Base-by-base conservation (phyloP, 1,284 basidiomycete genomes). In the Volvariella volvacea region DNA sequence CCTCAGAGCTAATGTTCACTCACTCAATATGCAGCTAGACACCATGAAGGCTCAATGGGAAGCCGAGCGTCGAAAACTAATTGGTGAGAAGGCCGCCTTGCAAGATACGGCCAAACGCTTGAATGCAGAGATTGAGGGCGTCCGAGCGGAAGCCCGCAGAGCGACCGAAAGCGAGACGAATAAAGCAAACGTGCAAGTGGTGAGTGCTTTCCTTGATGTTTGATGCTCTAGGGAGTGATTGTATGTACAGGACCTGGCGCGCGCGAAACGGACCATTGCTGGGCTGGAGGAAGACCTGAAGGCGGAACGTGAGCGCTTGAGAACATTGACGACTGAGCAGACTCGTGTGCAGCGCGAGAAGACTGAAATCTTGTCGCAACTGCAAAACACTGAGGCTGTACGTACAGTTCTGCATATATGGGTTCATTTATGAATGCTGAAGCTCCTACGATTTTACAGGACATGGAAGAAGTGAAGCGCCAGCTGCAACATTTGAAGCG, bases 391-490 rank as follows among this genome's bases (percentile, higher is more conserved):
- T 4, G 83, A 88, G 66, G 70, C 74, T 38, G 85, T 85, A 53
- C 57, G 74, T 58, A 7, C 8, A 28, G 3, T 39, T 39, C 16
- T 19, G 1, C 2, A 34, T 22, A 30, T 8, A 21, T 10, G 32
- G 31, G 22, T 39, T 16, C 43, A 20, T 21, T n/a, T 28, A 28
- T 28, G 6, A 15, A 4, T 32, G 15, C n/a, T 36, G 34, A 15
- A 7, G 34, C 19, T 36, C 19, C 8, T 8, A 16, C n/a, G n/a
- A n/a, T n/a, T n/a, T n/a, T 16, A 19, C 51, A 88, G 85, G 85
- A 88, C 52, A 86, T 89, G 75, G 75, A 81, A 15, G 82, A 83
- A 39, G 74, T 89, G 40, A 80, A 77, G 50, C 59, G 72, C 15
- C 79, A 88, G 22, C 60, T 88, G n/a, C 74, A 80, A 30, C 70